These are phyloP conservation scores for Physocladia obscura DNA, from an alignment of 192 early-diverging fungal species.

Conservation along the genomic window DNA sequence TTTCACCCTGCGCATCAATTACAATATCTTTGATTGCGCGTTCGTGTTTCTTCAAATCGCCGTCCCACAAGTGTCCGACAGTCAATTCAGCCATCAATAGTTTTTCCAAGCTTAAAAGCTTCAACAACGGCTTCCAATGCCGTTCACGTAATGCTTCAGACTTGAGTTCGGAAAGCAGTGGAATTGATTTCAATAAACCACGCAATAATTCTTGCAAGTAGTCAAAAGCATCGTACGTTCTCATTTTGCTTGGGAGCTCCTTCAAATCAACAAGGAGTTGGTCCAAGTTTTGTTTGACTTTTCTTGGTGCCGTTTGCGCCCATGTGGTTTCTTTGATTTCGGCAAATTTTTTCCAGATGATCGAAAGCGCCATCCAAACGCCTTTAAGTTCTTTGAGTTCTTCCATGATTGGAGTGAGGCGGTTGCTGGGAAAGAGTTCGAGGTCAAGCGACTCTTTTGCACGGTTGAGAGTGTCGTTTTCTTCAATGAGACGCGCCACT, in stretches of 20 bases:
- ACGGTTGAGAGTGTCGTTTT: constrained; percentile 80
- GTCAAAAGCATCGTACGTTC: constrained; percentile 95
- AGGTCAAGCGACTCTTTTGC: constrained; percentile 95
- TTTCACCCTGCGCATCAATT: constrained; percentile 94
- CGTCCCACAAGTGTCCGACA: constrained; percentile 92
- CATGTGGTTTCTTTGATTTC: constrained; percentile 88
- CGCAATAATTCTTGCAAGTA: constrained; percentile 86
- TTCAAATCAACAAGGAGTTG: constrained; percentile 76
- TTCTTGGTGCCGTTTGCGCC: constrained; percentile 84
- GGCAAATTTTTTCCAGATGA: constrained; percentile 78
- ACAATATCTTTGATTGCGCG: constrained; percentile 83
- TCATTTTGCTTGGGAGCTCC: constrained; percentile 94
- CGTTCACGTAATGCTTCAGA: constrained; percentile 94
- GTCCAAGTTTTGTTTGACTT: constrained; percentile 85
- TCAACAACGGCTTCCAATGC: constrained; percentile 95
- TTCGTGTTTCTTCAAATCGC: constrained; percentile 87
- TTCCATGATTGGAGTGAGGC: constrained; percentile 81
- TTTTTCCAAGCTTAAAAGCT: constrained; percentile 73
- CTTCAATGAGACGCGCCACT: constrained; percentile 76
- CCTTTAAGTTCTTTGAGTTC: constrained; percentile 88
- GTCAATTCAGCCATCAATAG: constrained; percentile 80
- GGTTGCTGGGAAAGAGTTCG: constrained; percentile 65
- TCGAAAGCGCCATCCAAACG: constrained; percentile 84
- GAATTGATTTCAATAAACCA: constrained; percentile 76
- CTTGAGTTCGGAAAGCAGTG: constrained; percentile 82